Conservation (phyloP, 2,329 filamentous ascomycete genomes). For the Apiospora pterosperma region DNA sequence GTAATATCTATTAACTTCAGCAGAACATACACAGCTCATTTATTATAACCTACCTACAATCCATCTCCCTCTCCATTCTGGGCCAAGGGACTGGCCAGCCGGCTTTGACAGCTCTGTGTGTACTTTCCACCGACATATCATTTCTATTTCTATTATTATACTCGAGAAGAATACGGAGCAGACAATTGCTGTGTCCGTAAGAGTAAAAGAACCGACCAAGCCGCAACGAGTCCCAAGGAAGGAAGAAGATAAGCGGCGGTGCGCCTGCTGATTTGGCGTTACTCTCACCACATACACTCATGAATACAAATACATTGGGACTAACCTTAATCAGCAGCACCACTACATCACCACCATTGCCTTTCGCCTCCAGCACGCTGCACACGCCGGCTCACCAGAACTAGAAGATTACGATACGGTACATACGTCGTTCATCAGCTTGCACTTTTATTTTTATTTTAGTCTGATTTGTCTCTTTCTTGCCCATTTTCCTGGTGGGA, state of each 20-base stretch:
- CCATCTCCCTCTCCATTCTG: background rate
- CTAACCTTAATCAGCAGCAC: background rate
- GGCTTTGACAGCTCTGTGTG: background rate
- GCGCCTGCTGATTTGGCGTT: background rate
- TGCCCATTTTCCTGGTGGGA: background rate
- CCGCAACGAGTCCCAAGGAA: background rate
- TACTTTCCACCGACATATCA: background rate
- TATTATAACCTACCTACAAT: background rate
- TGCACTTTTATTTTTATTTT: conserved; percentile 18
- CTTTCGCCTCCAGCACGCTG: background rate
- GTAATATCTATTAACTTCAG: background rate
- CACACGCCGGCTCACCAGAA: background rate
- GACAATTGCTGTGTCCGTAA: background rate
- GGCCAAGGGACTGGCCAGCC: too few relatives aligned
- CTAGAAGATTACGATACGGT: background rate
- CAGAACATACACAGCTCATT: background rate
- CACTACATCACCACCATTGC: background rate
- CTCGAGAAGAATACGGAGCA: background rate
- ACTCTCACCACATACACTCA: background rate
- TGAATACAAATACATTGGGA: background rate
- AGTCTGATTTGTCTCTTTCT: background rate
- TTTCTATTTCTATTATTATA: background rate
- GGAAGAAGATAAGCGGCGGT: background rate
- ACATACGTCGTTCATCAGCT: background rate
- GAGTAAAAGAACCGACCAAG: background rate